A percentile compares a stretch with the other conserved stretches of the same genome.
phyloP scores from a whole-genome alignment of 176 grass and related monocot species.

The Avena sativa region DNA sequence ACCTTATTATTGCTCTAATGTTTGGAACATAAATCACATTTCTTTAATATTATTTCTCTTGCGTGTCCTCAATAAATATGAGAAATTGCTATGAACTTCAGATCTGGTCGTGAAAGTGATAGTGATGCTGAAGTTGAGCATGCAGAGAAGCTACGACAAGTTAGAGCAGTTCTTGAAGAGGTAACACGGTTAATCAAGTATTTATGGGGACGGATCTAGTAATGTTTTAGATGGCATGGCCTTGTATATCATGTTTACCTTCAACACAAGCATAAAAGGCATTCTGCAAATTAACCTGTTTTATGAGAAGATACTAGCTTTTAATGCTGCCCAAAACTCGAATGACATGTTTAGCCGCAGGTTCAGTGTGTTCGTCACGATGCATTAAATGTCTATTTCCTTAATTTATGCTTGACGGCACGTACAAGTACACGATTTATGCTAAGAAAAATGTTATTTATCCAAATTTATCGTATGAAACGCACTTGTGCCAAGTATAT shows the following conservation, averaged over 20 bases:
- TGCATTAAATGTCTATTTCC: neutral
- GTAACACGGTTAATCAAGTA: constrained; percentile 48
- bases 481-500: constrained; percentile 9
- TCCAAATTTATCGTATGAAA: neutral
- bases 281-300: neutral
- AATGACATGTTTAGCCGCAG: neutral
- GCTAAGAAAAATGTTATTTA: constrained; percentile 3
- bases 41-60: constrained; percentile 9
- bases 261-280: constrained; percentile 7
- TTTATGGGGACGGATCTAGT: neutral
- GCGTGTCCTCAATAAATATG: constrained; percentile 22
- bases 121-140: constrained; percentile 97
- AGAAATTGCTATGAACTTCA: constrained; percentile 50
- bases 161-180: constrained; percentile 98
- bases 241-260: neutral
- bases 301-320: constrained; percentile 1
- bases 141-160: constrained; percentile 96
- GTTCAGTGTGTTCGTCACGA: neutral
- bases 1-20: neutral
- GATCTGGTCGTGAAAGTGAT: constrained; percentile 96
- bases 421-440: neutral
- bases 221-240: neutral
- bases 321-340: neutral
- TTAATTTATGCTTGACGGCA: neutral
- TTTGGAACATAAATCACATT: constrained; percentile 26